A percentile compares a stretch with the other conserved stretches of the same genome.
Evolutionary conservation across 78 protist genomes (phyloP).

Genomic region (Creolimax fragrantissima): DNA sequence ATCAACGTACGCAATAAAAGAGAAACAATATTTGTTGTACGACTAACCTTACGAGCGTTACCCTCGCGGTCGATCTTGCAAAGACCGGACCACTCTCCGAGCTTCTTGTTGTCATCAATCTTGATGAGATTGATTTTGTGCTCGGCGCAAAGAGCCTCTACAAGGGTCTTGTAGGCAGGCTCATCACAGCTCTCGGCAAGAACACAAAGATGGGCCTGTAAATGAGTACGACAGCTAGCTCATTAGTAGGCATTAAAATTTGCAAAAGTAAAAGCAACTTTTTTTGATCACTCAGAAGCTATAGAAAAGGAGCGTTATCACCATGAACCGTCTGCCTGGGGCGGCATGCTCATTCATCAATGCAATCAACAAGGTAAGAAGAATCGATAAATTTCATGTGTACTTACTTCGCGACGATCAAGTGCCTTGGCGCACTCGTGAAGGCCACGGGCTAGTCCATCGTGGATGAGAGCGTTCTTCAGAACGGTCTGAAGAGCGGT

Average conservation of each 20-base stretch:
- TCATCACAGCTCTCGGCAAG: constrained; percentile 81
- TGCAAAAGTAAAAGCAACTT: neutral
- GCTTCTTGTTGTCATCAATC: constrained; percentile 66
- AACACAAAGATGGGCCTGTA: constrained; percentile 74
- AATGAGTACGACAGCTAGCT: too few species aligned
- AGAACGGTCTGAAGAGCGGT: constrained; percentile 80
- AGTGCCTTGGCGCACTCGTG: constrained; percentile 80
- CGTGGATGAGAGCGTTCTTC: constrained; percentile 60
- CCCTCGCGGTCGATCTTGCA: constrained; percentile 90
- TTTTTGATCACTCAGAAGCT: neutral
- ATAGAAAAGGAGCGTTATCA: neutral
- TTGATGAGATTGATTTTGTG: constrained; percentile 69
- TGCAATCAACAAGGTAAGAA: neutral
- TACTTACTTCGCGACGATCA: constrained; percentile 35
- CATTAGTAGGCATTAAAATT: too few species aligned
- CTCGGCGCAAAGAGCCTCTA: constrained; percentile 86
- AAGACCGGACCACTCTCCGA: constrained; percentile 96
- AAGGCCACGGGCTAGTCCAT: constrained; percentile 89
- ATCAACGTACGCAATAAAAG: neutral
- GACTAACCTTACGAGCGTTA: constrained; percentile 88
- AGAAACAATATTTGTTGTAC: too few species aligned
- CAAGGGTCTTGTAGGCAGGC: constrained; percentile 69
- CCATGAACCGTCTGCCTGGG: neutral
- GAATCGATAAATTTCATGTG: neutral
- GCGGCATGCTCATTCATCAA: neutral